Evolutionary conservation across 176 grass and related monocot species (phyloP).

Genomic region (Ensete ventricosum): DNA sequence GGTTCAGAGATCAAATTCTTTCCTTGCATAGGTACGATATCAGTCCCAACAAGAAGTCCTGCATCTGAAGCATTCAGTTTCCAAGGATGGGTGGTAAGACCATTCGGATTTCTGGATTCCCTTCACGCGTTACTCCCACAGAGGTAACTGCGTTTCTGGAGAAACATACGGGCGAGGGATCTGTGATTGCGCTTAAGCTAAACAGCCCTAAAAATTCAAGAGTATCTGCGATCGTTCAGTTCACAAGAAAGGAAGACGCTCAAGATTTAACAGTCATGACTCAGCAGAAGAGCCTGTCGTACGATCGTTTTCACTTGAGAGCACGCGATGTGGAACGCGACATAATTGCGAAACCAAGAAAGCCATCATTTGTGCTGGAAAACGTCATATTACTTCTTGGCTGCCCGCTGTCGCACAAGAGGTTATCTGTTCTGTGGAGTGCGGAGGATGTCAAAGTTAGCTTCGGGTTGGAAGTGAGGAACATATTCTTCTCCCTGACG

Average conservation of each 20-base stretch:
- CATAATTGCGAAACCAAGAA: conserved; percentile 61
- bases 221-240: conserved; percentile 65
- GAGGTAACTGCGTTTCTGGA: conserved; percentile 48
- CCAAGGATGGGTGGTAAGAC: conserved; percentile 46
- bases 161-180: conserved; percentile 27
- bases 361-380: conserved; percentile 38
- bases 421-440: conserved; percentile 44
- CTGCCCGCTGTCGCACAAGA: conserved; percentile 43
- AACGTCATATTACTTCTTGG: conserved; percentile 40
- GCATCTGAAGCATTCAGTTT: not conserved
- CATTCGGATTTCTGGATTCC: conserved; percentile 42
- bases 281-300: not conserved
- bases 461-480: conserved; percentile 75
- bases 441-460: conserved; percentile 29
- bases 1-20: too few species aligned
- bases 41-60: not conserved
- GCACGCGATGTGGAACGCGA: conserved; percentile 29
- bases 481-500: conserved; percentile 36
- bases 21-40: too few species aligned
- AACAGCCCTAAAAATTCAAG: conserved; percentile 55
- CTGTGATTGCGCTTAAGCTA: conserved; percentile 60
- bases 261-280: conserved; percentile 19
- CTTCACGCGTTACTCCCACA: conserved; percentile 28
- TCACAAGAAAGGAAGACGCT: conserved; percentile 31
- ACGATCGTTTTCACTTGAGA: conserved; percentile 30